phyloP scores from a whole-genome alignment of 78 protist species.

The Trichosphaerium sp. region DNA sequence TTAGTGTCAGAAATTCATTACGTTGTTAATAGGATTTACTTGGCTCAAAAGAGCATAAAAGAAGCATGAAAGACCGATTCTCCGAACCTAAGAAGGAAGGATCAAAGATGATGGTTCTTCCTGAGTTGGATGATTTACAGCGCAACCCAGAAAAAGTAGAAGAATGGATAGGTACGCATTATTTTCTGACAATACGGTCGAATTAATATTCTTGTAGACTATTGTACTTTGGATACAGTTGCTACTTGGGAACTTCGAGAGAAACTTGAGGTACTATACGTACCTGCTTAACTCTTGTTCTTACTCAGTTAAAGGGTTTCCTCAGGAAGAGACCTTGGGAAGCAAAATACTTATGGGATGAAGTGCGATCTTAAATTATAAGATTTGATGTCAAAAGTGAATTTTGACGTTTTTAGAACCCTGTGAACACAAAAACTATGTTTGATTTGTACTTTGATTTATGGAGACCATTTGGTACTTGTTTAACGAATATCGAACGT shows the following conservation, averaged over 20 bases:
- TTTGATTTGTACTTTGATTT: conserved; percentile 21
- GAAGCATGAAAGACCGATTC: too few species aligned
- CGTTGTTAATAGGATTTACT: conserved; percentile 55
- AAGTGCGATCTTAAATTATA: too few species aligned
- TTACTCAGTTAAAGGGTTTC: conserved; percentile 12
- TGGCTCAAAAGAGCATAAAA: conserved; percentile 18
- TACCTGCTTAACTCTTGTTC: too few species aligned
- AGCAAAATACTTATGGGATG: too few species aligned
- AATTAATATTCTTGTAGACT: background rate
- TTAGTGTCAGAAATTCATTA: too few species aligned
- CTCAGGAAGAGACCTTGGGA: conserved; percentile 39
- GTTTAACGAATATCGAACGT: conserved; percentile 60
- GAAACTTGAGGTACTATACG: conserved; percentile 27
- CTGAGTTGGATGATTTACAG: conserved; percentile 34
- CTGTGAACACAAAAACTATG: background rate
- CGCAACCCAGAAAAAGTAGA: background rate
- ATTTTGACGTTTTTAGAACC: too few species aligned
- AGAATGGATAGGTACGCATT: conserved; percentile 51
- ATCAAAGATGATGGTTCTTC: conserved; percentile 13
- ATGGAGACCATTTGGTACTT: conserved; percentile 66
- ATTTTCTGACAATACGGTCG: conserved; percentile 21
- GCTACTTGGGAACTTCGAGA: conserved; percentile 32
- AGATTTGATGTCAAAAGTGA: too few species aligned
- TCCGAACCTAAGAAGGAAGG: too few species aligned
- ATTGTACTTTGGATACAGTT: background rate